Percentiles rank a stretch among this genome's conserved stretches.
Evolutionary conservation across 805 yeast genomes (phyloP).

Genomic region (Kazachstania martiniae): DNA sequence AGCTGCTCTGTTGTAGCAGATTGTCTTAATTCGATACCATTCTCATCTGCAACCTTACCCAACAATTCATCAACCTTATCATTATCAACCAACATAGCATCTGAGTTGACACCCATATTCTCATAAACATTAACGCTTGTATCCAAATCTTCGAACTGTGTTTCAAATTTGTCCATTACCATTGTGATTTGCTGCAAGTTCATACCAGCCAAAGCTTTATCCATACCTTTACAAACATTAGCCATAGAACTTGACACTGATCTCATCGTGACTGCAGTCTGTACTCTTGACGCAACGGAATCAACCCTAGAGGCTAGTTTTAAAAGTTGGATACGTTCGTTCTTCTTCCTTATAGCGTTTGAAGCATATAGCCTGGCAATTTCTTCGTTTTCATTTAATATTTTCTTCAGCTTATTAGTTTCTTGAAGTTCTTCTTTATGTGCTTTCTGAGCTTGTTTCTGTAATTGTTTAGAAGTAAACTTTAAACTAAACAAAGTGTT

Average conservation of each 20-base stretch:
- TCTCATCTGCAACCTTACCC: conserved; percentile 93
- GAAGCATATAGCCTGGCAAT: conserved; percentile 92
- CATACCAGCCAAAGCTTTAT: conserved; percentile 90
- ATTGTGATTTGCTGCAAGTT: conserved; percentile 84
- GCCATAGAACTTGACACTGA: conserved; percentile 92
- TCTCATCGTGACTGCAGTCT: conserved; percentile 97
- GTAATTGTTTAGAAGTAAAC: conserved; percentile 90
- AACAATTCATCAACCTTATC: conserved; percentile 87
- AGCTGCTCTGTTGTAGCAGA: conserved; percentile 43
- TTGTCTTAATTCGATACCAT: conserved; percentile 87
- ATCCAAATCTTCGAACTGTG: conserved; percentile 91
- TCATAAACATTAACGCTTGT: conserved; percentile 91
- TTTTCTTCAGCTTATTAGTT: conserved; percentile 77
- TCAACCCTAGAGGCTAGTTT: conserved; percentile 84
- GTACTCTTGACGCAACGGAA: conserved; percentile 91
- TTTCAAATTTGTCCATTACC: conserved; percentile 95
- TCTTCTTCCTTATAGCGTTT: conserved; percentile 85
- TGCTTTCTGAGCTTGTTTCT: conserved; percentile 81
- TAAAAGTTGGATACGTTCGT: conserved; percentile 72
- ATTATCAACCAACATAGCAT: conserved; percentile 84
- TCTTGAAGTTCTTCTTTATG: conserved; percentile 84
- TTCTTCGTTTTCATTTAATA: conserved; percentile 42
- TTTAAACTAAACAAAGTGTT: conserved; percentile 30
- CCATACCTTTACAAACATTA: conserved; percentile 90
- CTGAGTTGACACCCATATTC: conserved; percentile 76